Evolutionary conservation across 805 yeast genomes (phyloP).

Genomic region (Kodamaea hsintzibuensis): DNA sequence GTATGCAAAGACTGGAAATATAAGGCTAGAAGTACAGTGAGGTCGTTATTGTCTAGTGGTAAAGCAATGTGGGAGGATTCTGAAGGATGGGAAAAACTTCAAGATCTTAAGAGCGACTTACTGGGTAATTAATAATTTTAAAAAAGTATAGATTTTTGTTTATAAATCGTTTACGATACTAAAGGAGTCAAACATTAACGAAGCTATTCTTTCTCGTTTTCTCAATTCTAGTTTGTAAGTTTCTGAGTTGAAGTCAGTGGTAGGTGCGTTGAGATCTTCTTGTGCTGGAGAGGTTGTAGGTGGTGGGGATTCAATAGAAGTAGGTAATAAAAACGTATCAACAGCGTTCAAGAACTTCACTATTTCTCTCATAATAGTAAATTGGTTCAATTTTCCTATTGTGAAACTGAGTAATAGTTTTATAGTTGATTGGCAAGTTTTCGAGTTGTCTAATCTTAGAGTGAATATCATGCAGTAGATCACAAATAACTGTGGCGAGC

Average conservation of each 20-base stretch:
- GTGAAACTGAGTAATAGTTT: neutral
- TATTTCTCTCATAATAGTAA: neutral
- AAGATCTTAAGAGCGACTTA: conserved; percentile 50
- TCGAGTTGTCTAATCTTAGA: conserved; percentile 15
- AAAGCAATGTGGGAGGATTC: conserved; percentile 76
- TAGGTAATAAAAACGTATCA: neutral
- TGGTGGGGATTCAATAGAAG: neutral
- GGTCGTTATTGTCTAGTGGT: conserved; percentile 79
- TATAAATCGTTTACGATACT: conserved; percentile 22
- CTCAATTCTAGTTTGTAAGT: neutral
- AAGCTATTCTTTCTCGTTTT: conserved; percentile 20
- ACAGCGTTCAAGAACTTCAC: neutral
- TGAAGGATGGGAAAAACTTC: conserved; percentile 70
- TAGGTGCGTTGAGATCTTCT: neutral
- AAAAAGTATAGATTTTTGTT: conserved; percentile 5
- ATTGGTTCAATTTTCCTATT: neutral
- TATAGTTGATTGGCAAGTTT: conserved; percentile 9
- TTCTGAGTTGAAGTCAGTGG: neutral
- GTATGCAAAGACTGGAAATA: conserved; percentile 93
- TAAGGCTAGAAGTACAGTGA: conserved; percentile 70
- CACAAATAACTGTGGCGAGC: conserved; percentile 7
- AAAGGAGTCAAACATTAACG: conserved; percentile 24
- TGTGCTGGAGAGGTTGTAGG: neutral
- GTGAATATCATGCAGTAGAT: conserved; percentile 13
- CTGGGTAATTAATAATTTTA: neutral